A percentile compares a stretch with the other conserved stretches of the same genome.
Conservation (phyloP, 768 basidiomycete genomes). For the Xerocomellus chrysenteron region DNA sequence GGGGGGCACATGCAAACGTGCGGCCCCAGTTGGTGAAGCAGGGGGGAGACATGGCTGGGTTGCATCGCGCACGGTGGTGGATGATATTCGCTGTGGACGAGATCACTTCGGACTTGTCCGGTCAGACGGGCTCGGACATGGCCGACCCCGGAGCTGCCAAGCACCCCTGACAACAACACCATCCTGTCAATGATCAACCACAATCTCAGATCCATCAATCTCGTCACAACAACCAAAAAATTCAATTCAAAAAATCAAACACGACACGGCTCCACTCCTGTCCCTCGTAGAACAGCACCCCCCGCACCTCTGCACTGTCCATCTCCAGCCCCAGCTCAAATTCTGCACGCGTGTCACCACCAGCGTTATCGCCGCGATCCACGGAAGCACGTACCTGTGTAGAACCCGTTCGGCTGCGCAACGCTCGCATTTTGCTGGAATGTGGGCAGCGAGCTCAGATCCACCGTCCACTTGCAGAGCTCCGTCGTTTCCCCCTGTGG, state of each 20-base stretch:
- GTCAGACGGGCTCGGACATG: neutral
- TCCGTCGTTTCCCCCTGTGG: slow-evolving; percentile 64
- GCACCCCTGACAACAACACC: slow-evolving; percentile 1
- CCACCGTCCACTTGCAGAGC: slow-evolving; percentile 86
- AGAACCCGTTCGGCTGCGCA: slow-evolving; percentile 64
- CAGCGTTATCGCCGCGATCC: neutral
- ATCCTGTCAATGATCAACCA: neutral
- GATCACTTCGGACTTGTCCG: slow-evolving; percentile 5
- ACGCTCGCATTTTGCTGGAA: slow-evolving; percentile 71
- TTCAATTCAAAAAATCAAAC: slow-evolving; percentile 47
- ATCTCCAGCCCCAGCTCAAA: slow-evolving; percentile 83
- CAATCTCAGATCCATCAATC: slow-evolving; percentile 5
- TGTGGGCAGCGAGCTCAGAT: slow-evolving; percentile 72
- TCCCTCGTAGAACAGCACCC: slow-evolving; percentile 69
- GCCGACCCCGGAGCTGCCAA: slow-evolving; percentile 1
- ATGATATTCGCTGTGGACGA: too few species aligned
- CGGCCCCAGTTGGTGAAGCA: slow-evolving; percentile 85
- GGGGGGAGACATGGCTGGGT: slow-evolving; percentile 11
- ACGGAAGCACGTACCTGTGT: slow-evolving; percentile 57
- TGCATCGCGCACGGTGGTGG: too few species aligned
- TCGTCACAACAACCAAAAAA: neutral
- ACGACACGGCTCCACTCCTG: slow-evolving; percentile 80
- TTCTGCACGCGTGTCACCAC: slow-evolving; percentile 41
- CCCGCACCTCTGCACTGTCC: slow-evolving; percentile 85
- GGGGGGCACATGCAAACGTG: slow-evolving; percentile 70